Evolutionary conservation across 1,284 basidiomycete species (phyloP), one percentile per base, ranked within the genome.

Genomic region (Malassezia obtusa): DNA sequence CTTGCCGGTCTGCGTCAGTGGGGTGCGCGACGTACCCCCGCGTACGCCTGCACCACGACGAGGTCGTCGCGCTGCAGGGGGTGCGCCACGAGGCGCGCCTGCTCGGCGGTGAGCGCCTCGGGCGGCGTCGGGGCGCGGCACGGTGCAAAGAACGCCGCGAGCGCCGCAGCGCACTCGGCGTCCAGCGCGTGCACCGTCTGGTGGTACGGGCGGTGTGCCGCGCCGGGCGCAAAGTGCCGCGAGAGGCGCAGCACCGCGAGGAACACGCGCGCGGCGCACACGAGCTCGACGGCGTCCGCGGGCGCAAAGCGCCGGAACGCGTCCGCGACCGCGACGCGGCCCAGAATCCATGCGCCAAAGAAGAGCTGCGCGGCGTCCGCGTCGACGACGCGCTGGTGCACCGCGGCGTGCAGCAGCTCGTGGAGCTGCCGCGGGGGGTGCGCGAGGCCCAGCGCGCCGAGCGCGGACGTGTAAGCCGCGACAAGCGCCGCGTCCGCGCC

Each of bases 21-120:
- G 15, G 3, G 5, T 10, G 11, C 3, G 2, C 14, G 14, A 46
- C 50, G 40, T 45, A 52, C 50, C 11, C 65, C 65, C 1, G 67
- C 67, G 41, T 61, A 68, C 0, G 67, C 67, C 40, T 68, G 67
- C 15, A 68, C 64, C 37, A 64, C 61, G 52, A 68, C 48, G 28
- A 68, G 53, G 26, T 68, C 60, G n/a, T 59, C 58, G 2, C 54
- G 52, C 3, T 53, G 52, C 28, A 68, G 60, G 37, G 62, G 60
- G 50, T 57, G 48, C 4, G 55, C 45, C 12, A 66, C 62, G 44
- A 67, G 65, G 2, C 57, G 30, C 12, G 53, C 55, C 45, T 70
- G 68, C 31, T 71, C 68, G 17, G 62, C 57, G 0, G 67, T 71
- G 31, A 71, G 60, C n/a, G 45, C 26, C 6, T 28, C 35, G 35